phyloP scores from a whole-genome alignment of 2,329 filamentous ascomycete species.

The Alternaria atra region DNA sequence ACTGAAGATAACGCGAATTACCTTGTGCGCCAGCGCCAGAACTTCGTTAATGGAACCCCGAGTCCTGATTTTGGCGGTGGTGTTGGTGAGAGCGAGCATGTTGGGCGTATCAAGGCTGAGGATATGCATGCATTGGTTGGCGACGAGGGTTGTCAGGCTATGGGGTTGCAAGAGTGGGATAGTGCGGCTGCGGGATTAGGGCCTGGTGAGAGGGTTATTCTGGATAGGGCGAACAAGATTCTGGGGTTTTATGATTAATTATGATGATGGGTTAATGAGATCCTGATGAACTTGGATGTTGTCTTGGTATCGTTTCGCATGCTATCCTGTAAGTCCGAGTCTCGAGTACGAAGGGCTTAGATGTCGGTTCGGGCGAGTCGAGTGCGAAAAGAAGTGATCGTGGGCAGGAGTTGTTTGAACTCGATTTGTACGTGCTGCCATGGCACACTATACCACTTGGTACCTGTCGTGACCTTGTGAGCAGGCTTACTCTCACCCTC shows the following conservation, averaged over 20 bases:
- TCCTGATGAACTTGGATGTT: too few species aligned
- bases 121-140: slow-evolving; percentile 53
- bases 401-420: too few species aligned
- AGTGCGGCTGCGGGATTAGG: slow-evolving; percentile 57
- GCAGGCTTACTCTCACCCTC: too few species aligned
- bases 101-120: slow-evolving; percentile 52
- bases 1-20: slow-evolving; percentile 79
- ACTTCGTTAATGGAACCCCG: slow-evolving; percentile 69
- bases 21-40: slow-evolving; percentile 73
- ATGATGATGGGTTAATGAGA: background rate
- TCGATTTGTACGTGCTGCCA: too few species aligned
- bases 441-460: too few species aligned
- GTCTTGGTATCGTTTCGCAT: too few species aligned
- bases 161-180: slow-evolving; percentile 64
- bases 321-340: too few species aligned
- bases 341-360: too few species aligned
- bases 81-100: slow-evolving; percentile 66
- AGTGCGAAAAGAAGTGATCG: too few species aligned
- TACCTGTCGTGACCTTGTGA: too few species aligned
- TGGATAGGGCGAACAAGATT: slow-evolving; percentile 64
- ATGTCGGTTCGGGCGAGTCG: too few species aligned
- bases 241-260: slow-evolving; percentile 57
- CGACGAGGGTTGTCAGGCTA: slow-evolving; percentile 62
- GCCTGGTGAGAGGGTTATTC: slow-evolving; percentile 60
- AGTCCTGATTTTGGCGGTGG: slow-evolving; percentile 65